Evolutionary conservation across 805 yeast genomes (phyloP).

Genomic region (Pichia pseudocactophila): DNA sequence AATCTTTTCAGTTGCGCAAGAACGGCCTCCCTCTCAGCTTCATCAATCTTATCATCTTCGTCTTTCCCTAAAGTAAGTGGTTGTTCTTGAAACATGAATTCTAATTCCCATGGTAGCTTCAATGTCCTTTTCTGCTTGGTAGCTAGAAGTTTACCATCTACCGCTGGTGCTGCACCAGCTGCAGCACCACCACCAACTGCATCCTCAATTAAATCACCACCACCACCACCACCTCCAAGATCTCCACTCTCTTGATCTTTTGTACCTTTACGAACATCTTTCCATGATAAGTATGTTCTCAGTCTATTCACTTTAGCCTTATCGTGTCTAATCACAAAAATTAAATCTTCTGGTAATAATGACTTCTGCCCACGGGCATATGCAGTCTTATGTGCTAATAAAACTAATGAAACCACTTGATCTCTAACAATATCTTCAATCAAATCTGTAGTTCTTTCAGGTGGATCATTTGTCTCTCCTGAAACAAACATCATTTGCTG

Average conservation of each 20-base stretch:
- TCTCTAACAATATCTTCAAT: slow-evolving; percentile 93
- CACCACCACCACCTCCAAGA: slow-evolving; percentile 20
- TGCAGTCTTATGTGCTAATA: slow-evolving; percentile 74
- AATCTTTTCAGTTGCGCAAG: slow-evolving; percentile 80
- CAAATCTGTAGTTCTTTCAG: slow-evolving; percentile 81
- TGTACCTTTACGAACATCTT: slow-evolving; percentile 82
- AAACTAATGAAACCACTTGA: slow-evolving; percentile 78
- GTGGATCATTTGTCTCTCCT: slow-evolving; percentile 93
- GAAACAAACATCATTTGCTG: slow-evolving; percentile 99
- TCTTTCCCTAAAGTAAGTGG: slow-evolving; percentile 58
- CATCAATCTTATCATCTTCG: slow-evolving; percentile 54
- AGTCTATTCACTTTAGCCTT: slow-evolving; percentile 87
- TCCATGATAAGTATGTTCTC: slow-evolving; percentile 91
- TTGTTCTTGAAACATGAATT: slow-evolving; percentile 88
- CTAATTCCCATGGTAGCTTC: slow-evolving; percentile 90
- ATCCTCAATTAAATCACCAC: slow-evolving; percentile 28
- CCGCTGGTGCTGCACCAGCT: slow-evolving; percentile 26
- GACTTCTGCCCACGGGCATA: slow-evolving; percentile 72
- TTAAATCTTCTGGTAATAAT: slow-evolving; percentile 86
- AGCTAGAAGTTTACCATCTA: slow-evolving; percentile 36
- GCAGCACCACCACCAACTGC: slow-evolving; percentile 19
- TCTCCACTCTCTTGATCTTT: slow-evolving; percentile 51
- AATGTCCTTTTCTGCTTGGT: slow-evolving; percentile 61
- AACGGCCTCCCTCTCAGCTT: slow-evolving; percentile 84
- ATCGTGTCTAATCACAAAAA: slow-evolving; percentile 86